Evolutionary conservation across 768 basidiomycete species (phyloP).

Genomic region (Tephrocybe sp.): DNA sequence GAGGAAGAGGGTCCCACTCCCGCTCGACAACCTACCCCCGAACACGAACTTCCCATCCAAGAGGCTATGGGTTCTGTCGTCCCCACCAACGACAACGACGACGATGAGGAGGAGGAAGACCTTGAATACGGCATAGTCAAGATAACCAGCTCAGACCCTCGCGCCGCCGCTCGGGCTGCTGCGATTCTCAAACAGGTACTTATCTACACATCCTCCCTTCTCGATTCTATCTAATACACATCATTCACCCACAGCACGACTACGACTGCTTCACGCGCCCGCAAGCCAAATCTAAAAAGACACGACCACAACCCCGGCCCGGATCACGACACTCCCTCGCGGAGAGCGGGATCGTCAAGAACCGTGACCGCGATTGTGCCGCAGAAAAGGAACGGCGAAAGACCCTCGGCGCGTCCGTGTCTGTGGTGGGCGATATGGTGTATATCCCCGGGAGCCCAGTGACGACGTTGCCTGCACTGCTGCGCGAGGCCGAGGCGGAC

Average conservation of each 20-base stretch:
- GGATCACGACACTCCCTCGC: slow-evolving; percentile 21
- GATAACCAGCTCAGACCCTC: slow-evolving; percentile 81
- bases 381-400: slow-evolving; percentile 9
- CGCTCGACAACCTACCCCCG: too few species aligned
- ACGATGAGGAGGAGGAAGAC: slow-evolving; percentile 15
- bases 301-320: slow-evolving; percentile 21
- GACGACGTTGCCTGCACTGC: slow-evolving; percentile 52
- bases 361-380: too few species aligned
- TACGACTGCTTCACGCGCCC: slow-evolving; percentile 72
- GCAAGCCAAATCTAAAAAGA: background rate
- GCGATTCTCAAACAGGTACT: slow-evolving; percentile 85
- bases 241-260: slow-evolving; percentile 56
- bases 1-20: slow-evolving; percentile 9
- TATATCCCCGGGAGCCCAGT: slow-evolving; percentile 52
- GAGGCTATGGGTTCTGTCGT: background rate
- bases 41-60: too few species aligned
- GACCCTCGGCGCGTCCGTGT: slow-evolving; percentile 28
- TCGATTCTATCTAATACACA: background rate
- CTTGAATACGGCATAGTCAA: slow-evolving; percentile 65
- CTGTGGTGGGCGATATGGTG: slow-evolving; percentile 49
- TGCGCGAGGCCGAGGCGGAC: slow-evolving; percentile 52
- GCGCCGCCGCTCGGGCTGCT: slow-evolving; percentile 87
- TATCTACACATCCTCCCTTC: slow-evolving; percentile 2
- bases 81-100: background rate
- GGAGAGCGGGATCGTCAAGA: slow-evolving; percentile 30